phyloP scores from a whole-genome alignment of 106 monocot species.

The Apostasia shenzhenica region DNA sequence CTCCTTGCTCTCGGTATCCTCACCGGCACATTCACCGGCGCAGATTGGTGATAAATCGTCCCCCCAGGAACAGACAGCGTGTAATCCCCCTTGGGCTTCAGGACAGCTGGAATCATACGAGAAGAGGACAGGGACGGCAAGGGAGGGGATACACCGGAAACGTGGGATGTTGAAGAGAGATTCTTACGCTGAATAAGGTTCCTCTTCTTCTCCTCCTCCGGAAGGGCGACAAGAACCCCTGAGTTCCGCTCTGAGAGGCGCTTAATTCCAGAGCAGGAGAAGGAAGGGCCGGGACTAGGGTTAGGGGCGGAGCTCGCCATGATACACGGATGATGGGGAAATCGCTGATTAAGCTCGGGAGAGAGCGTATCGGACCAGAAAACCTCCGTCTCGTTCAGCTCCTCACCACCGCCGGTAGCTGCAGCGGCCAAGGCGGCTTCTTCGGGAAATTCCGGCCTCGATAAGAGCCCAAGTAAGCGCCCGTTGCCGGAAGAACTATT shows the following conservation, averaged over 20 bases:
- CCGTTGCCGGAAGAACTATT: constrained; percentile 19
- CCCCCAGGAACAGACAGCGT: constrained; percentile 6
- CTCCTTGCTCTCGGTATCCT: constrained; percentile 7
- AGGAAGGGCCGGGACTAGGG: constrained; percentile 6
- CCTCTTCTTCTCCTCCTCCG: constrained; percentile 27
- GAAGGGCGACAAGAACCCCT: constrained; percentile 48
- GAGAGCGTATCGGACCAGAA: constrained; percentile 38
- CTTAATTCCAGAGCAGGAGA: constrained; percentile 10
- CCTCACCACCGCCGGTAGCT: constrained; percentile 25
- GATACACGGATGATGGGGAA: background rate
- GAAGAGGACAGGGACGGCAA: constrained; percentile 15
- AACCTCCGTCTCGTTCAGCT: constrained; percentile 72
- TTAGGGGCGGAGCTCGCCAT: background rate
- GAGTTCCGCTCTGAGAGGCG: constrained; percentile 15
- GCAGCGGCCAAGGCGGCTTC: constrained; percentile 2
- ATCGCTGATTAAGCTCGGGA: background rate
- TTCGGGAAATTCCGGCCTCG: constrained; percentile 1
- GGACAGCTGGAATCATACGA: constrained; percentile 39
- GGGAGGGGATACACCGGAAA: constrained; percentile 18
- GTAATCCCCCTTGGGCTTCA: constrained; percentile 30
- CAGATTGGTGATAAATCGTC: constrained; percentile 47
- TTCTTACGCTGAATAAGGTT: constrained; percentile 20
- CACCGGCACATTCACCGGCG: constrained; percentile 62
- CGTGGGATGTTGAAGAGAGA: constrained; percentile 12
- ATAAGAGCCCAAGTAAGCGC: constrained; percentile 37